Evolutionary conservation across 1,139 yeast genomes (phyloP).

Genomic region (Candida sanyaensis): DNA sequence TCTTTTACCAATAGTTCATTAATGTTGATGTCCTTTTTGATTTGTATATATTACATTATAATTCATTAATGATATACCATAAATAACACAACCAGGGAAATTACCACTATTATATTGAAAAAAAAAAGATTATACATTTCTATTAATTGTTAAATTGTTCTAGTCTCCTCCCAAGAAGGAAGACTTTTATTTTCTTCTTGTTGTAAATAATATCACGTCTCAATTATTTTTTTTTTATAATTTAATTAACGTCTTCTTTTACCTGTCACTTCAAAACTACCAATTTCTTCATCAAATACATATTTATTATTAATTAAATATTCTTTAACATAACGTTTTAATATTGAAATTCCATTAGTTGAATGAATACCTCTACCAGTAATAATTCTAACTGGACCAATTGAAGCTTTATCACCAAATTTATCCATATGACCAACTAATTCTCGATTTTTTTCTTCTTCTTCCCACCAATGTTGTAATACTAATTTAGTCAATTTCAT

Average conservation of each 20-base stretch:
- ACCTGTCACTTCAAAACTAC: slow-evolving; percentile 49
- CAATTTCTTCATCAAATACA: slow-evolving; percentile 44
- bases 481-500: slow-evolving; percentile 30
- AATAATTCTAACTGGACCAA: slow-evolving; percentile 43
- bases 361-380: slow-evolving; percentile 72
- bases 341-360: slow-evolving; percentile 47
- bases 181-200: too few species aligned
- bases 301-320: slow-evolving; percentile 35
- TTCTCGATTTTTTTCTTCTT: slow-evolving; percentile 44
- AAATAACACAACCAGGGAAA: too few species aligned
- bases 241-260: slow-evolving; percentile 9
- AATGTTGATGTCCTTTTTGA: too few species aligned
- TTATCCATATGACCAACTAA: slow-evolving; percentile 34
- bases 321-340: slow-evolving; percentile 39
- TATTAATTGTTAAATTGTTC: too few species aligned
- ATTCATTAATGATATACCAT: too few species aligned
- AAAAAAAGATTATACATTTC: too few species aligned
- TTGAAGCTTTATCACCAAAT: slow-evolving; percentile 28
- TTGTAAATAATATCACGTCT: too few species aligned
- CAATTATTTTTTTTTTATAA: too few species aligned
- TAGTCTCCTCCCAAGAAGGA: too few species aligned
- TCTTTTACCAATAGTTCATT: too few species aligned
- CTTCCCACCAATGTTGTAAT: slow-evolving; percentile 55
- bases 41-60: too few species aligned
- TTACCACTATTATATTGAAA: too few species aligned